phyloP scores from a whole-genome alignment of 2,329 filamentous ascomycete species.

The Aureobasidium leucospermi region DNA sequence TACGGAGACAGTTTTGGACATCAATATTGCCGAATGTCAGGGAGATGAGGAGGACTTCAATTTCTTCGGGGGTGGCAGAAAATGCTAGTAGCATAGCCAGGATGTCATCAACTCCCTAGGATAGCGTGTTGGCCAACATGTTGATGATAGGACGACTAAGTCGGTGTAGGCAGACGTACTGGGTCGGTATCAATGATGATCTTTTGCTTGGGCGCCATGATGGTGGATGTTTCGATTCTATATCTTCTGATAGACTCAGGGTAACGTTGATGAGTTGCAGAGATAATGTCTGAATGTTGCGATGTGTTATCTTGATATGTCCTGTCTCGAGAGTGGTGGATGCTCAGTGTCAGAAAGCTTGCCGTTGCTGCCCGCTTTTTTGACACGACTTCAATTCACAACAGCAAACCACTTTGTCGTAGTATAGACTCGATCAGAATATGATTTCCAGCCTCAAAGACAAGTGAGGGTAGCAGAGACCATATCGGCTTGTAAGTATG shows the following conservation, averaged over 20 bases:
- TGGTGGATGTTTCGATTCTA: background rate
- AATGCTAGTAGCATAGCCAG: slow-evolving; percentile 82
- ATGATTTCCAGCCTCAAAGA: background rate
- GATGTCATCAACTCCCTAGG: slow-evolving; percentile 76
- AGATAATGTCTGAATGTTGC: background rate
- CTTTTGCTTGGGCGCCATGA: slow-evolving; percentile 40
- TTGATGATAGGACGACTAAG: background rate
- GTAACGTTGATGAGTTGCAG: background rate
- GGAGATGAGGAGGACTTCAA: slow-evolving; percentile 79
- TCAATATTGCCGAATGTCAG: slow-evolving; percentile 93
- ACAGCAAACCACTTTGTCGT: background rate
- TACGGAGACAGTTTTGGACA: slow-evolving; percentile 76
- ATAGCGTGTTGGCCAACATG: slow-evolving; percentile 3
- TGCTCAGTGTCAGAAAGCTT: background rate
- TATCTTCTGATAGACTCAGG: too few relatives aligned
- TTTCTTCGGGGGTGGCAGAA: slow-evolving; percentile 70
- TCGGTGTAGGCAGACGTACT: slow-evolving; percentile 39
- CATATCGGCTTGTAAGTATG: too few relatives aligned
- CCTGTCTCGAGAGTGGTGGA: background rate
- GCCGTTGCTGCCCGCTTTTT: background rate
- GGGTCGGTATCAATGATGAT: slow-evolving; percentile 97
- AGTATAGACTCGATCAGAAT: background rate
- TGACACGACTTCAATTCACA: background rate
- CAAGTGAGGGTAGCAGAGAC: background rate
- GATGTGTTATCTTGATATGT: background rate